phyloP scores from a whole-genome alignment of 176 grass and related monocot genomes.

The Poa pratensis region DNA sequence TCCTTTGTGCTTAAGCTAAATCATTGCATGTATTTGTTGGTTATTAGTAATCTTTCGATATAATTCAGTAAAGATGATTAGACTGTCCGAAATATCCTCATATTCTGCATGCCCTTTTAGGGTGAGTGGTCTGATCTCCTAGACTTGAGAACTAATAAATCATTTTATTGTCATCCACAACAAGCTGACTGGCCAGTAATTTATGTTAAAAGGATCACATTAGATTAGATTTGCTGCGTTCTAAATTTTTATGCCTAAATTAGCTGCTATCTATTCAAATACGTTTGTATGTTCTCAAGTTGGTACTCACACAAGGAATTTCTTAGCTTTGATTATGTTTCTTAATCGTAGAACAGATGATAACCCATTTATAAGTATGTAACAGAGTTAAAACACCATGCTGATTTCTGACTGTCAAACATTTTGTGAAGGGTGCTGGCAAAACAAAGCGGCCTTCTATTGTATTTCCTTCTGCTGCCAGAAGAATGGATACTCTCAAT shows the following conservation, averaged over 20 bases:
- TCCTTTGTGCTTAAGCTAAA: neutral
- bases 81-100: neutral
- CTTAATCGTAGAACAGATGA: neutral
- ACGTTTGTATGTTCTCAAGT: neutral
- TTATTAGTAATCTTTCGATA: neutral
- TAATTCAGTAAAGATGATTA: neutral
- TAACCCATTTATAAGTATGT: neutral
- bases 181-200: neutral
- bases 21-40: neutral
- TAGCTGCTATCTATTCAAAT: neutral
- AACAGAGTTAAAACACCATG: neutral
- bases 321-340: neutral
- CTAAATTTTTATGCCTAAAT: neutral
- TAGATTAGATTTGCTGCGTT: neutral
- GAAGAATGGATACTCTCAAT: conserved; percentile 97
- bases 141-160: neutral
- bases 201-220: neutral
- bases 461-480: conserved; percentile 79
- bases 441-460: conserved; percentile 73
- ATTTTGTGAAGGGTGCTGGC: conserved; percentile 58
- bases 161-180: neutral
- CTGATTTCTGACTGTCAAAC: conserved; percentile 31
- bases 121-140: conserved; percentile 20
- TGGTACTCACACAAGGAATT: conserved; percentile 11
- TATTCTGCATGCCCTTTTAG: neutral